These are phyloP conservation scores for Suhomyces ambrosiae DNA, from an alignment of 1,139 yeast species.

Conservation along the genomic window DNA sequence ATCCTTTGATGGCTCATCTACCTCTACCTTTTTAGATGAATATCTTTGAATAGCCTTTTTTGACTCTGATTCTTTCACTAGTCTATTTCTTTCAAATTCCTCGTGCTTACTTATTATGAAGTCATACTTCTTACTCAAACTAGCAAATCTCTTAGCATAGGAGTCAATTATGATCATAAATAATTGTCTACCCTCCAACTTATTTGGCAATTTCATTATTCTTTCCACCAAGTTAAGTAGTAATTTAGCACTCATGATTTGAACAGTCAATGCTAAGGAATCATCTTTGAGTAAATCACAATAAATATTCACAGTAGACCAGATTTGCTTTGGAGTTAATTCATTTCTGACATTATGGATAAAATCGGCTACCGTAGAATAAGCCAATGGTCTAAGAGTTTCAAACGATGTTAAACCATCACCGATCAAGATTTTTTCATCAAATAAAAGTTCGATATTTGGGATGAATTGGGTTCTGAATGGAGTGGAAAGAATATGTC, in stretches of 20 bases:
- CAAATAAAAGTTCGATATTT: constrained; percentile 79
- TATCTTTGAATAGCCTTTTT: constrained; percentile 46
- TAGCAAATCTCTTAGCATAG: constrained; percentile 78
- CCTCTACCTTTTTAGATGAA: constrained; percentile 30
- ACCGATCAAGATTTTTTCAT: constrained; percentile 86
- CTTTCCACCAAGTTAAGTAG: constrained; percentile 86
- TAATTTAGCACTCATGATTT: constrained; percentile 94
- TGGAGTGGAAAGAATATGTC: constrained; percentile 90
- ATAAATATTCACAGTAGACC: constrained; percentile 85
- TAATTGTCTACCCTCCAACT: constrained; percentile 82
- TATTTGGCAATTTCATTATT: constrained; percentile 79
- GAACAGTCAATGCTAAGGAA: constrained; percentile 84
- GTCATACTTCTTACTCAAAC: constrained; percentile 71
- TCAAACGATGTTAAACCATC: constrained; percentile 91
- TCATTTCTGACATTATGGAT: constrained; percentile 91
- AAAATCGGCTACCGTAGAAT: constrained; percentile 94
- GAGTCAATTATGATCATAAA: constrained; percentile 83
- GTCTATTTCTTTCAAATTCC: constrained; percentile 49
- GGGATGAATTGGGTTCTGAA: constrained; percentile 82
- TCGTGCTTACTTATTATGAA: constrained; percentile 67
- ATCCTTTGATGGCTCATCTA: constrained; percentile 15
- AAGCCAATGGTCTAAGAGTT: constrained; percentile 86
- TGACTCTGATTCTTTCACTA: constrained; percentile 45
- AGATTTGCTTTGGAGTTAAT: constrained; percentile 77
- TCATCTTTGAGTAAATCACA: constrained; percentile 81